Conservation (phyloP, 345 rosid species). For the Sonneratia alba region DNA sequence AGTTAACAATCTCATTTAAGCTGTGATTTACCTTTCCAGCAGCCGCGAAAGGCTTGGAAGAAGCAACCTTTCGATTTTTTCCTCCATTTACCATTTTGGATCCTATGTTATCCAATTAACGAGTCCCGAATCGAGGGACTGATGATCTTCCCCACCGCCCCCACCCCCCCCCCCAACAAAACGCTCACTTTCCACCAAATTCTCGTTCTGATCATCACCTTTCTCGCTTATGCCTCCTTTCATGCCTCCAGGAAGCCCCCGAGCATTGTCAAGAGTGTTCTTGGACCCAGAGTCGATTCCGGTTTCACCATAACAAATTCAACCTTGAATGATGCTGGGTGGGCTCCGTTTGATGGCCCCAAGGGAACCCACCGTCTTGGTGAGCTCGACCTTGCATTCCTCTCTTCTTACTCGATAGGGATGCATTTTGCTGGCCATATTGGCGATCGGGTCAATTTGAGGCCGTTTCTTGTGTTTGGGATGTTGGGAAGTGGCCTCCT, state of each 20-base stretch:
- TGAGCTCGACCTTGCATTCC: conserved; percentile 85
- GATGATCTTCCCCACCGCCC: conserved; percentile 31
- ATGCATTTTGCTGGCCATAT: conserved; percentile 88
- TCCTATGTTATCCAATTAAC: not conserved
- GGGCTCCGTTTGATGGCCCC: conserved; percentile 77
- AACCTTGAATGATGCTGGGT: conserved; percentile 35
- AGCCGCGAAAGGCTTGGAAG: not conserved
- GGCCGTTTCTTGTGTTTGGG: conserved; percentile 81
- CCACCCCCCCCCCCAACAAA: conserved; percentile 54
- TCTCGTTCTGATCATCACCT: conserved; percentile 47
- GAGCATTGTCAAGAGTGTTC: conserved; percentile 84
- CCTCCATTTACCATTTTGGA: not conserved
- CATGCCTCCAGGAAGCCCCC: conserved; percentile 96
- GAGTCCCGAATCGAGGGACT: not conserved
- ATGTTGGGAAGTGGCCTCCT: conserved; percentile 86
- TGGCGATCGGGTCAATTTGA: conserved; percentile 74
- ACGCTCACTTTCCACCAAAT: conserved; percentile 60
- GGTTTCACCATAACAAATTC: conserved; percentile 21
- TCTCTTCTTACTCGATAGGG: conserved; percentile 56
- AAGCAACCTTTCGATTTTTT: not conserved
- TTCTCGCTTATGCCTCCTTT: conserved; percentile 80
- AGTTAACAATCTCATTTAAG: not conserved
- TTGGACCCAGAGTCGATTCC: conserved; percentile 45
- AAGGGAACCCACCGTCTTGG: conserved; percentile 69
- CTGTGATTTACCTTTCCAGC: not conserved